Conservation (phyloP, 1,139 yeast species). For the Yamadazyma buinensis region DNA sequence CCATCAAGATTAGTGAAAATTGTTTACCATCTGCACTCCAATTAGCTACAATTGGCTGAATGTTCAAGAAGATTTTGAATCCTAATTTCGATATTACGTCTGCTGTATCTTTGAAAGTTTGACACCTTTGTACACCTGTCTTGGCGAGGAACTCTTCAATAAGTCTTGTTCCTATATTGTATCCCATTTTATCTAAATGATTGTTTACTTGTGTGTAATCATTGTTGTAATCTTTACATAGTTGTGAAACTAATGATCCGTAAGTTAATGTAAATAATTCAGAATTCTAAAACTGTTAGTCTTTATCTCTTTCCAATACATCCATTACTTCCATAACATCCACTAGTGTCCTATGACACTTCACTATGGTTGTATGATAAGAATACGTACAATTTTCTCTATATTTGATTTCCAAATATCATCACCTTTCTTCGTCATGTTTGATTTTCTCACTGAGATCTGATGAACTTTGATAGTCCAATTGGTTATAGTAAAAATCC, state of each 20-base stretch:
- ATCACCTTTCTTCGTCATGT: constrained; percentile 49
- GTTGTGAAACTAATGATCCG: constrained; percentile 92
- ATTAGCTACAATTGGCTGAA: constrained; percentile 69
- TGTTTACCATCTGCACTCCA: constrained; percentile 77
- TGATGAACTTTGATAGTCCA: constrained; percentile 12
- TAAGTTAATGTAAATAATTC: constrained; percentile 90
- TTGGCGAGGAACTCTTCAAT: constrained; percentile 92
- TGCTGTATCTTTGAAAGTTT: constrained; percentile 77
- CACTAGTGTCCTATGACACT: background rate
- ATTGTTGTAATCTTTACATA: constrained; percentile 76
- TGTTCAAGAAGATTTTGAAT: constrained; percentile 82
- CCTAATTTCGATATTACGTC: constrained; percentile 85
- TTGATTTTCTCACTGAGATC: background rate
- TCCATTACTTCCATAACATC: background rate
- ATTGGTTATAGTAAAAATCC: constrained; percentile 16
- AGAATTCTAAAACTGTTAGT: too few species aligned
- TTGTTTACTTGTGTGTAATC: constrained; percentile 77
- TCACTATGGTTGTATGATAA: too few species aligned
- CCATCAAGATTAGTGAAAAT: constrained; percentile 70
- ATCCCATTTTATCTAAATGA: constrained; percentile 91
- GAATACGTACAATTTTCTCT: constrained; percentile 71
- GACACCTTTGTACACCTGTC: constrained; percentile 80
- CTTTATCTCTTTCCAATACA: too few species aligned
- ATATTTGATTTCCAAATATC: constrained; percentile 90
- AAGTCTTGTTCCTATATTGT: constrained; percentile 85